phyloP scores from a whole-genome alignment of 2,329 filamentous ascomycete genomes.

The Xylariomycetidae sp. region DNA sequence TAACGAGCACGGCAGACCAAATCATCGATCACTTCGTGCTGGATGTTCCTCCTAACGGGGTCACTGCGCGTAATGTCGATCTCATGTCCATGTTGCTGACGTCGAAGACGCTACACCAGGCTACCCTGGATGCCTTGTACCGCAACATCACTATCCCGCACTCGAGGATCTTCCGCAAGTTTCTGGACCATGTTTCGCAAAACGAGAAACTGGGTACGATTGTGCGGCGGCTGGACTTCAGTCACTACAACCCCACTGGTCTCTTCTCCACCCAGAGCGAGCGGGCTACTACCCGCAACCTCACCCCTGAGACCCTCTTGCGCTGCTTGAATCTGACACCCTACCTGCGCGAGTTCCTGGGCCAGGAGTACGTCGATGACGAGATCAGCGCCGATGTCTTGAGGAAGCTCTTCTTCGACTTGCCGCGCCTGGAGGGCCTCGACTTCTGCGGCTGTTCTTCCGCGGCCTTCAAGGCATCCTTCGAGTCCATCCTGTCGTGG shows the following conservation, averaged over 20 bases:
- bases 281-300: conserved; percentile 67
- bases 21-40: conserved; percentile 71
- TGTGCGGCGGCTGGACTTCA: conserved; percentile 75
- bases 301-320: conserved; percentile 67
- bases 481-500: conserved; percentile 48
- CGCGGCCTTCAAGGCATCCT: conserved; percentile 57
- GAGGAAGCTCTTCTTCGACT: conserved; percentile 61
- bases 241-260: conserved; percentile 76
- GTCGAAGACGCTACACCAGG: conserved; percentile 68
- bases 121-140: conserved; percentile 70
- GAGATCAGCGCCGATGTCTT: conserved; percentile 66
- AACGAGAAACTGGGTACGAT: conserved; percentile 67
- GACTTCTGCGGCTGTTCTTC: conserved; percentile 77
- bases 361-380: conserved; percentile 74
- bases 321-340: conserved; percentile 67
- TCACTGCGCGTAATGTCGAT: conserved; percentile 71
- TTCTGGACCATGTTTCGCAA: conserved; percentile 60
- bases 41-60: conserved; percentile 68
- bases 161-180: conserved; percentile 78
- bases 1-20: conserved; percentile 41
- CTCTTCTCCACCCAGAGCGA: conserved; percentile 70
- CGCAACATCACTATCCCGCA: conserved; percentile 76
- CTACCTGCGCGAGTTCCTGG: conserved; percentile 69
- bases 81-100: conserved; percentile 69
- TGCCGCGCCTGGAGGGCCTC: conserved; percentile 59